Percentiles rank a stretch among this genome's conserved stretches.
phyloP scores from a whole-genome alignment of 192 early-diverging fungal genomes.

The Backusella luteola region DNA sequence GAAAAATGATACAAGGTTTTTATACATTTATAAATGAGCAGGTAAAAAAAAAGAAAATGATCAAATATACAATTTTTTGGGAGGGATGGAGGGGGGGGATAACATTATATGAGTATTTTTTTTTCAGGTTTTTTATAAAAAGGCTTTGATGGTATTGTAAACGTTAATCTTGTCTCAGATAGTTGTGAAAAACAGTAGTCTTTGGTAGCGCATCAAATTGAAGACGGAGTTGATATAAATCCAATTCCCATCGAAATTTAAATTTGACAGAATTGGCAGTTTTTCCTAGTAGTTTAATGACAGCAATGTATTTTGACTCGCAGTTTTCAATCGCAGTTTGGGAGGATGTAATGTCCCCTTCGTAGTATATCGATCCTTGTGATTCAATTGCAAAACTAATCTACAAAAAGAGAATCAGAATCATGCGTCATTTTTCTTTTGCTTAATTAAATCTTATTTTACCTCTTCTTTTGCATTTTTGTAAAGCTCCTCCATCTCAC shows the following conservation, averaged over 20 bases:
- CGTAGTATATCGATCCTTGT: slow-evolving; percentile 24
- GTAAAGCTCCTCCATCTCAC: slow-evolving; percentile 7
- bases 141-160: background rate
- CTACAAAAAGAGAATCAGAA: background rate
- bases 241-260: background rate
- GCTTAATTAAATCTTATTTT: background rate
- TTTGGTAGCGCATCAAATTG: slow-evolving; percentile 3
- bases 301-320: background rate
- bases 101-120: too few relatives aligned
- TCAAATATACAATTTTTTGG: background rate
- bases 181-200: background rate
- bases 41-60: background rate
- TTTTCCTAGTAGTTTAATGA: background rate
- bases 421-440: background rate
- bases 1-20: background rate
- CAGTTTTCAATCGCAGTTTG: slow-evolving; percentile 10
- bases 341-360: background rate
- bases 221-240: background rate
- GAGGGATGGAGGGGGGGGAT: background rate
- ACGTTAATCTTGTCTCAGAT: background rate
- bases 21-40: background rate
- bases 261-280: background rate
- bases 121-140: too few relatives aligned
- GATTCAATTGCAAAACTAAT: slow-evolving; percentile 18
- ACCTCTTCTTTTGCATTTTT: slow-evolving; percentile 16